Percentiles rank a stretch among this genome's conserved stretches.
Evolutionary conservation across 2,329 filamentous ascomycete species (phyloP).

Genomic region (Fusarium aywerte): DNA sequence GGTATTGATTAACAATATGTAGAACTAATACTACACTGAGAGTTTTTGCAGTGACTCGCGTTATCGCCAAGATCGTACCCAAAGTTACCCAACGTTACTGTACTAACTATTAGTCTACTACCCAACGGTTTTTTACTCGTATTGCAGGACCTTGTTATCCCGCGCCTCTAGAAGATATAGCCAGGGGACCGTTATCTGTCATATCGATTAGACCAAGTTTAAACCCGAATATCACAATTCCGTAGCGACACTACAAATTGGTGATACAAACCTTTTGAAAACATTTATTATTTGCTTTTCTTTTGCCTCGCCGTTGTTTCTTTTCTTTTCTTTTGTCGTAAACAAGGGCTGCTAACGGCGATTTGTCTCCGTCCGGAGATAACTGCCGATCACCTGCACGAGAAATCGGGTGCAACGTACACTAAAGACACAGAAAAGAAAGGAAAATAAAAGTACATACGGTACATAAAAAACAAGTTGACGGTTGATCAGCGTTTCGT

Average conservation of each 20-base stretch:
- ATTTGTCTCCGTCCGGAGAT: slow-evolving; percentile 18
- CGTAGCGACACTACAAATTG: slow-evolving; percentile 2
- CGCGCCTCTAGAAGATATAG: slow-evolving; percentile 4
- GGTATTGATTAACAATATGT: slow-evolving; percentile 1
- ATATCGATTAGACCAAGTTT: slow-evolving; percentile 14
- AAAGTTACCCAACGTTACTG: too few species aligned
- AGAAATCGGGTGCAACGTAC: slow-evolving; percentile 13
- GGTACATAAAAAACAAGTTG: not conserved
- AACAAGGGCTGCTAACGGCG: slow-evolving; percentile 6
- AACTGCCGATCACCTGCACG: slow-evolving; percentile 23
- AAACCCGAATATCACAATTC: slow-evolving; percentile 12
- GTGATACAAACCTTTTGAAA: not conserved
- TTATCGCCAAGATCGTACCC: not conserved
- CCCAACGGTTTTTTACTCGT: not conserved
- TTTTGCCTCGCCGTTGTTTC: not conserved
- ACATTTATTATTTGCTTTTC: slow-evolving; percentile 7
- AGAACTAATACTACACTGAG: slow-evolving; percentile 20
- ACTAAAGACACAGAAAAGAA: slow-evolving; percentile 1
- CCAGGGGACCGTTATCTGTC: slow-evolving; percentile 16
- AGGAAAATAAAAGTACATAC: not conserved
- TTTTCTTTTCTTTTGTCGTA: not conserved
- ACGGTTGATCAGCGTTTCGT: slow-evolving; percentile 25
- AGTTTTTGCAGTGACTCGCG: slow-evolving; percentile 14
- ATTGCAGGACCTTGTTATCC: slow-evolving; percentile 5
- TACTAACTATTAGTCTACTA: too few species aligned